Evolutionary conservation across 306 rosid genomes (phyloP).

Genomic region (Lotus japonicus): DNA sequence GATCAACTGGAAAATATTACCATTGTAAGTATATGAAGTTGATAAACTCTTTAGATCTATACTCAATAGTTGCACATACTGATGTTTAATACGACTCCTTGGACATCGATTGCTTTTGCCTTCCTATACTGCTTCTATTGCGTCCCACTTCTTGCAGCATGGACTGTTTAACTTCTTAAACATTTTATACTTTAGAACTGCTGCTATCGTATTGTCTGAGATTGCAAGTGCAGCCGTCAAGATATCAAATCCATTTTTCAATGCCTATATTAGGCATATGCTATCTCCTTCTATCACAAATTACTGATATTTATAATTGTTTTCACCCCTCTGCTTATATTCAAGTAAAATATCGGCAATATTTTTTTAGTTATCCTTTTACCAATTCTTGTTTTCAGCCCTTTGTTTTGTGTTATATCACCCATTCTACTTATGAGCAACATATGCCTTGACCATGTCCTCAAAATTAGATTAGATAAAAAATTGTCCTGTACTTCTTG

Average conservation of each 20-base stretch:
- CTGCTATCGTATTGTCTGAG: neutral
- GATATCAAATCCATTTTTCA: neutral
- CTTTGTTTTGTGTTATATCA: neutral
- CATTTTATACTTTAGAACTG: neutral
- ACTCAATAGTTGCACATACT: neutral
- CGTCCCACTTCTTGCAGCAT: neutral
- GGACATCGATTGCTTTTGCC: constrained; percentile 2
- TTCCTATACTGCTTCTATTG: neutral
- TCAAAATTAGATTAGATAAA: neutral
- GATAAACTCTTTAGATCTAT: neutral
- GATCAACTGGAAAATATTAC: constrained; percentile 97
- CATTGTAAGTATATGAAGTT: constrained; percentile 60
- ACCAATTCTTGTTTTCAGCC: neutral
- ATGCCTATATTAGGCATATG: neutral
- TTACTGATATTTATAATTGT: too few species aligned
- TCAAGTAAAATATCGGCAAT: neutral
- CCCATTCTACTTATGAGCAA: neutral
- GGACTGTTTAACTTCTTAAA: neutral
- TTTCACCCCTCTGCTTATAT: neutral
- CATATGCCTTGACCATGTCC: neutral
- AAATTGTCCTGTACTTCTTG: neutral
- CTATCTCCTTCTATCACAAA: neutral
- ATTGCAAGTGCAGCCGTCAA: neutral
- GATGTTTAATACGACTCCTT: neutral
- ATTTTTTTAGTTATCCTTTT: too few species aligned